A percentile compares a stretch with the other conserved stretches of the same genome.
These are phyloP conservation scores for Withania somnifera DNA, from an alignment of 305 asterid genomes.

Conservation along the genomic window DNA sequence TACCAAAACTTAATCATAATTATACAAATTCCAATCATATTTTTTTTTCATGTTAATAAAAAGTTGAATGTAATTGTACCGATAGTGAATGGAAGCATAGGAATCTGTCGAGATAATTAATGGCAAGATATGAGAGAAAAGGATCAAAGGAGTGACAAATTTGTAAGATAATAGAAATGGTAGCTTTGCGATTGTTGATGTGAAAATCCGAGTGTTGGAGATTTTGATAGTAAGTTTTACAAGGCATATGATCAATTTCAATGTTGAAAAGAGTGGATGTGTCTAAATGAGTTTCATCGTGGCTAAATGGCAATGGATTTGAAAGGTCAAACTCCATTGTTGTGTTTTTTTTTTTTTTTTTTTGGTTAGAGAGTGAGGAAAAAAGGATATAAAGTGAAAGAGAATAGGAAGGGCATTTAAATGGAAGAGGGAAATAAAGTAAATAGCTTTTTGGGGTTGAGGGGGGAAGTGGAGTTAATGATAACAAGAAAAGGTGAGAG, in stretches of 20 bases:
- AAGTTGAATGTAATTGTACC: constrained; percentile 5
- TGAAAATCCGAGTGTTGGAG: constrained; percentile 6
- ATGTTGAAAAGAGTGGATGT: constrained; percentile 19
- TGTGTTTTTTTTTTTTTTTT: not conserved
- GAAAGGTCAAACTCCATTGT: constrained; percentile 64
- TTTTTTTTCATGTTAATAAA: not conserved
- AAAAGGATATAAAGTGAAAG: not conserved
- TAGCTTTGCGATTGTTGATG: constrained; percentile 21
- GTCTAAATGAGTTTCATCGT: constrained; percentile 6
- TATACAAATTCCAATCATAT: not conserved
- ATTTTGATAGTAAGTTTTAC: constrained; percentile 14
- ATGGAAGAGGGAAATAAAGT: not conserved
- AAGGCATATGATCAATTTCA: constrained; percentile 54
- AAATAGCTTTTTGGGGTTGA: not conserved
- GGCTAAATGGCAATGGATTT: constrained; percentile 36
- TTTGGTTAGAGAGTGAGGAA: not conserved
- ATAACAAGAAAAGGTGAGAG: constrained; percentile 19
- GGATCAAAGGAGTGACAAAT: constrained; percentile 25
- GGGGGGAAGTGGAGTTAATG: constrained; percentile 8
- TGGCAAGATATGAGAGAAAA: constrained; percentile 35
- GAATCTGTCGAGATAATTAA: constrained; percentile 61
- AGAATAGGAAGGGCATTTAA: not conserved
- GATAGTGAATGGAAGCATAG: constrained; percentile 27
- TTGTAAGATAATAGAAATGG: constrained; percentile 22
- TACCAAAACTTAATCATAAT: not conserved